Evolutionary conservation across 1,284 basidiomycete genomes (phyloP).

Genomic region (Leccinum subfulvum): DNA sequence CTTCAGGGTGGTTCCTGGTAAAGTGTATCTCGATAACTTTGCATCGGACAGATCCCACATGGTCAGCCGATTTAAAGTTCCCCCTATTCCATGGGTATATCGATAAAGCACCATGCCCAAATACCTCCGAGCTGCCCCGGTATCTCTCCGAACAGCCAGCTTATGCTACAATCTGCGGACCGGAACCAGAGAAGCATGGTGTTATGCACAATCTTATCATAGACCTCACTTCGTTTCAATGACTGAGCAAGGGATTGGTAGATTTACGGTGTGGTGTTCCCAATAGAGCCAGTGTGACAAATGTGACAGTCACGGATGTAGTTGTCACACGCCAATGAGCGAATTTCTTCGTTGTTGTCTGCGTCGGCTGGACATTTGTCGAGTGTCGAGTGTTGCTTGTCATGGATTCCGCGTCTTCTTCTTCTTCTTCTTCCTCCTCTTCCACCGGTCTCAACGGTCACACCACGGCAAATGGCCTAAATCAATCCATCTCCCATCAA

Average conservation of each 20-base stretch:
- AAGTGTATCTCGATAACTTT: constrained; percentile 55
- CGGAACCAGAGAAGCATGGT: constrained; percentile 39
- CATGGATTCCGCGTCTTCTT: constrained; percentile 27
- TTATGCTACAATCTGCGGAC: constrained; percentile 54
- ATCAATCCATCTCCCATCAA: constrained; percentile 16
- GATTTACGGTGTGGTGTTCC: constrained; percentile 35
- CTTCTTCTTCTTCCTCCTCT: constrained; percentile 17
- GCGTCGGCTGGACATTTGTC: constrained; percentile 1
- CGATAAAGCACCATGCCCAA: constrained; percentile 12
- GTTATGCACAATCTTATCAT: constrained; percentile 59
- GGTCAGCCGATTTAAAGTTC: constrained; percentile 38
- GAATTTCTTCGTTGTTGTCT: constrained; percentile 18
- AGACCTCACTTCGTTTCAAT: constrained; percentile 53
- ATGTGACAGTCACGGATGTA: constrained; percentile 25
- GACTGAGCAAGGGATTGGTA: constrained; percentile 40
- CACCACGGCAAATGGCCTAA: constrained; percentile 24
- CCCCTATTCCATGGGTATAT: constrained; percentile 12
- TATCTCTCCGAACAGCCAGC: constrained; percentile 46
- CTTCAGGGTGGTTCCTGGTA: constrained; percentile 55
- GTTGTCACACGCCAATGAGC: constrained; percentile 26
- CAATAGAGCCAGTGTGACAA: constrained; percentile 6
- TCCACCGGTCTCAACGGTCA: constrained; percentile 23
- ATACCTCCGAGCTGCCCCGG: constrained; percentile 11
- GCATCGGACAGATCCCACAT: constrained; percentile 80
- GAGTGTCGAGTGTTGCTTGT: constrained; percentile 5